Evolutionary conservation across 345 rosid species (phyloP), one percentile per base, ranked within the genome.

Genomic region (Eucalyptus cloeziana): DNA sequence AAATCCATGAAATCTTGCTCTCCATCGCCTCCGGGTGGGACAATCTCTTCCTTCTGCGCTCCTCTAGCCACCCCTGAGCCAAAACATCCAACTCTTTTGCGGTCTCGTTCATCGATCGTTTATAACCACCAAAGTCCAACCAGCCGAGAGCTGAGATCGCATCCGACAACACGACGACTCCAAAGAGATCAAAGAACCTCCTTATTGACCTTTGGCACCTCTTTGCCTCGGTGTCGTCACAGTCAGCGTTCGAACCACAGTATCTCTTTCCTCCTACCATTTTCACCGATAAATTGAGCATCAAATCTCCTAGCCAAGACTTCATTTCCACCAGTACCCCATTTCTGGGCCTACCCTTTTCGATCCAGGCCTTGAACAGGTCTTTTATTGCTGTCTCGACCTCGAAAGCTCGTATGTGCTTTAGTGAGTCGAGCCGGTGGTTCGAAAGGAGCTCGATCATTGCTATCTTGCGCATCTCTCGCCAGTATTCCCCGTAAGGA

Each of bases 1-100:
- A 89, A 90, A 87, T 92, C 93, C 90, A 93, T 91, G 93, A 94
- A 91, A 90, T 92, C 95, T 49, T 88, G 44, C 27, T 91, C 91
- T 85, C 88, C 58, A 52, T 89, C 71, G 15, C 31, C 17, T 19
- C 76, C 88, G 21, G 91, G 49, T 64, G 56, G 64, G 37, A 49
- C 49, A 17, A 8, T 33, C 91, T 64, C 88, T 31, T 92, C 51
- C 89, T 86, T 54, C 92, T 92, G 88, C 92, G 96, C 90, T 94
- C 96, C 50, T 92, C 88, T 13, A 94, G 85, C 94, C 94, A 93
- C 3, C 52, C 87, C 83, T 76, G 91, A 4, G 90, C 22, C 15
- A 93, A n/a, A 31, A 24, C 43, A 51, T 95, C 94, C 83, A 92
- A 81, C 86, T 90, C 93, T 13, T 89, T 93, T 4, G 92, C 93